Percentiles rank a stretch among this genome's conserved stretches.
Evolutionary conservation across 805 yeast species (phyloP).

Genomic region (Debaryomyces tyrocola): DNA sequence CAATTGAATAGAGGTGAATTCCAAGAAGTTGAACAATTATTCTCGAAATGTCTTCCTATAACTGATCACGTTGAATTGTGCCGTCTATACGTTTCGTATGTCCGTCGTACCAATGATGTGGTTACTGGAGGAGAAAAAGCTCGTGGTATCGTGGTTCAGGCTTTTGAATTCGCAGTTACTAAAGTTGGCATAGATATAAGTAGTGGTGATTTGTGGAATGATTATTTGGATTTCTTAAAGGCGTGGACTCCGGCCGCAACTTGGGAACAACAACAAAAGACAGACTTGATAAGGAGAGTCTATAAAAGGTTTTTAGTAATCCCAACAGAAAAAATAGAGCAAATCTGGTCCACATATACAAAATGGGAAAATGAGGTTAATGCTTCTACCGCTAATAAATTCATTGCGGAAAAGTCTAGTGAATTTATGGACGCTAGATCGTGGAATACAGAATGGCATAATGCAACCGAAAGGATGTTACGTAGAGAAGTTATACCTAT

Average conservation of each 20-base stretch:
- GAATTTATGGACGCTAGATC: slow-evolving; percentile 87
- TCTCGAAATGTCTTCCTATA: slow-evolving; percentile 60
- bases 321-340: slow-evolving; percentile 77
- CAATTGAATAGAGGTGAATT: slow-evolving; percentile 67
- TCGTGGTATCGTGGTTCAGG: slow-evolving; percentile 68
- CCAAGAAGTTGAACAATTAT: slow-evolving; percentile 62
- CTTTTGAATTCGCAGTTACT: slow-evolving; percentile 78
- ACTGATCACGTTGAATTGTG: slow-evolving; percentile 70
- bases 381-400: slow-evolving; percentile 76
- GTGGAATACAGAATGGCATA: slow-evolving; percentile 67
- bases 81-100: slow-evolving; percentile 74
- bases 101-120: slow-evolving; percentile 66
- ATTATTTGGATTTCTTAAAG: slow-evolving; percentile 75
- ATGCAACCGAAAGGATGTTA: slow-evolving; percentile 51
- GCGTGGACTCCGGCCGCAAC: slow-evolving; percentile 75
- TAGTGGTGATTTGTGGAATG: slow-evolving; percentile 74
- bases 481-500: slow-evolving; percentile 38
- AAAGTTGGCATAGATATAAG: slow-evolving; percentile 78
- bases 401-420: slow-evolving; percentile 77
- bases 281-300: slow-evolving; percentile 71
- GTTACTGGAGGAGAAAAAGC: slow-evolving; percentile 84
- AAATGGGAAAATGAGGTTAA: slow-evolving; percentile 80
- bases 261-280: slow-evolving; percentile 83
- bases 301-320: slow-evolving; percentile 68
- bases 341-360: slow-evolving; percentile 77